These are phyloP conservation scores for Linnemannia elongata DNA, from an alignment of 192 early-diverging fungal genomes.

Conservation along the genomic window DNA sequence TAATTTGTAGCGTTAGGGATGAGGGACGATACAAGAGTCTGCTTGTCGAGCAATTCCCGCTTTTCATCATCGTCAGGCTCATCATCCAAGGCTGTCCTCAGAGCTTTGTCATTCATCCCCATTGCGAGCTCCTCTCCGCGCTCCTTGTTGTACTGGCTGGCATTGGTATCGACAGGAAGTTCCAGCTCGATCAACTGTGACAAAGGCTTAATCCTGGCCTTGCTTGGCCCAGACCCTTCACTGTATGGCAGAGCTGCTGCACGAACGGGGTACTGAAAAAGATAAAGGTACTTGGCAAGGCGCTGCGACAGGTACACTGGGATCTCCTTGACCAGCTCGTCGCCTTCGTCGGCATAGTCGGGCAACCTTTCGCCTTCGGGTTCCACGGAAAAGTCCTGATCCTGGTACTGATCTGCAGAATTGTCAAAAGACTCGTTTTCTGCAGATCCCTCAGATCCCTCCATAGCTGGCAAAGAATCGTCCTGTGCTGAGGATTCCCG, in stretches of 20 bases:
- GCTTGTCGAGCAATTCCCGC: constrained; percentile 81
- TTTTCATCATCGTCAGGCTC: constrained; percentile 59
- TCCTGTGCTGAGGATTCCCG: constrained; percentile 19
- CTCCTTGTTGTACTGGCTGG: constrained; percentile 81
- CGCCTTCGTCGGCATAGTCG: constrained; percentile 65
- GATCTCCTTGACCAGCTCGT: constrained; percentile 80
- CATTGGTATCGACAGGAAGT: constrained; percentile 80
- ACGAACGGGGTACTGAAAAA: constrained; percentile 89
- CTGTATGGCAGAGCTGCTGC: constrained; percentile 60
- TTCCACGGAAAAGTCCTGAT: constrained; percentile 19
- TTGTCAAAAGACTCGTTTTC: not conserved
- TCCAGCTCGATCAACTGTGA: constrained; percentile 89
- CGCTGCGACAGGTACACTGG: constrained; percentile 84
- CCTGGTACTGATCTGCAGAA: not conserved
- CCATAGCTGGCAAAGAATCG: not conserved
- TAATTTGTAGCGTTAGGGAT: constrained; percentile 87
- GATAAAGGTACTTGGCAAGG: constrained; percentile 77
- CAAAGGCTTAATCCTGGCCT: constrained; percentile 86
- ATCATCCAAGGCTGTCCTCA: constrained; percentile 72
- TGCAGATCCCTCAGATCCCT: not conserved
- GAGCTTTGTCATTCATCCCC: constrained; percentile 79
- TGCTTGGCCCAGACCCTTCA: constrained; percentile 61
- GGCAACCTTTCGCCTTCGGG: constrained; percentile 22
- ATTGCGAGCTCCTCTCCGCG: constrained; percentile 82
- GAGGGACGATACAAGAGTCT: constrained; percentile 81